phyloP scores from a whole-genome alignment of 768 basidiomycete species.

The Amanita thiersii region DNA sequence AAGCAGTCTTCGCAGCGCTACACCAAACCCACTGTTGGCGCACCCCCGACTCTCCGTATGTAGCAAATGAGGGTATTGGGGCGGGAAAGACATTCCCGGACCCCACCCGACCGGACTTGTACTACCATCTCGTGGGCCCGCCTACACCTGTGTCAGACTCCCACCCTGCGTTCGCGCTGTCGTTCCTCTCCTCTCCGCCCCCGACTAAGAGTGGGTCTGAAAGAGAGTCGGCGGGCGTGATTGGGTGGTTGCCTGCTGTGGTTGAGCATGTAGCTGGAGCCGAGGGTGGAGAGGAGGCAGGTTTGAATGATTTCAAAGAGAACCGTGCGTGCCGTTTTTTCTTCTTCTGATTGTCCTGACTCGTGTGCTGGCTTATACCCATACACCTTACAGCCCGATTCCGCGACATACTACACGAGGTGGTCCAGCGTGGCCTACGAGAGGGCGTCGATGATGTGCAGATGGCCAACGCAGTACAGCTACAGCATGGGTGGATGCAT shows the following conservation, averaged over 20 bases:
- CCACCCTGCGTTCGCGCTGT: slow-evolving; percentile 52
- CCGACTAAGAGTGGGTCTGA: too few species aligned
- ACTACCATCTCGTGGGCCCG: slow-evolving; percentile 55
- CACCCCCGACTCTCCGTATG: not conserved
- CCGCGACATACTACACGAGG: slow-evolving; percentile 49
- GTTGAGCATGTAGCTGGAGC: slow-evolving; percentile 12
- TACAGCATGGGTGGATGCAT: slow-evolving; percentile 82
- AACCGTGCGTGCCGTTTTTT: slow-evolving; percentile 44
- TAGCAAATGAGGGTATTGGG: not conserved
- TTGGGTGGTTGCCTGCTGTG: slow-evolving; percentile 65
- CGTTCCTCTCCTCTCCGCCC: slow-evolving; percentile 46
- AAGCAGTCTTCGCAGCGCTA: too few species aligned
- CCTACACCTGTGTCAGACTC: slow-evolving; percentile 39
- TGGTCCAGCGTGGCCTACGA: slow-evolving; percentile 42
- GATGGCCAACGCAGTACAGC: slow-evolving; percentile 54
- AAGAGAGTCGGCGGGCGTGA: slow-evolving; percentile 41
- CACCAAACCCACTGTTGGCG: not conserved
- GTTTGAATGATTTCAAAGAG: slow-evolving; percentile 62
- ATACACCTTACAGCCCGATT: slow-evolving; percentile 41
- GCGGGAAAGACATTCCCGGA: slow-evolving; percentile 28
- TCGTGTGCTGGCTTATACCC: not conserved
- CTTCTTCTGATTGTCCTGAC: not conserved
- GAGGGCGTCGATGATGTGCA: slow-evolving; percentile 61
- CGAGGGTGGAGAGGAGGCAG: slow-evolving; percentile 29
- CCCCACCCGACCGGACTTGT: slow-evolving; percentile 56